These are phyloP conservation scores for Stygiomarasmius scandens DNA, from an alignment of 1,284 basidiomycete genomes.

Conservation along the genomic window DNA sequence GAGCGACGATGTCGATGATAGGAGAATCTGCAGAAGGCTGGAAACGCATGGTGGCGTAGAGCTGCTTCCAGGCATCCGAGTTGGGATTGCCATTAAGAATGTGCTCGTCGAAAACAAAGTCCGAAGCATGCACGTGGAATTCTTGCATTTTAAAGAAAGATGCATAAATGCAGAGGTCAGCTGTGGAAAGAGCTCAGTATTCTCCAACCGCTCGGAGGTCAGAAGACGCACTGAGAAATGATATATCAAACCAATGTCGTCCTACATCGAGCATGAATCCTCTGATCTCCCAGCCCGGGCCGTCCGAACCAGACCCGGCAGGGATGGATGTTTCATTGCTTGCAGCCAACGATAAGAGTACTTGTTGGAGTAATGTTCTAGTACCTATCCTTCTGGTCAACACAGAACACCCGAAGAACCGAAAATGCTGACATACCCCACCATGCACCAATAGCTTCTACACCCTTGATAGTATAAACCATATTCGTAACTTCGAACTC, in stretches of 20 bases:
- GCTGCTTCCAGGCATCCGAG: slow-evolving; percentile 29
- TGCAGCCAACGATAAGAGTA: slow-evolving; percentile 23
- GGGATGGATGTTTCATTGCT: slow-evolving; percentile 22
- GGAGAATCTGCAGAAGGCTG: slow-evolving; percentile 29
- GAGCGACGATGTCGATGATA: slow-evolving; percentile 27
- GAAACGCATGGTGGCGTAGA: slow-evolving; percentile 42
- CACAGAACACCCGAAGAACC: background rate
- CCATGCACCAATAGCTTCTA: slow-evolving; percentile 35
- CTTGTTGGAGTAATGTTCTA: slow-evolving; percentile 39
- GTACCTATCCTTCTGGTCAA: slow-evolving; percentile 12
- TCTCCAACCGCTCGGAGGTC: too few relatives aligned
- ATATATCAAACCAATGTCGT: slow-evolving; percentile 36
- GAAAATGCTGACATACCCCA: slow-evolving; percentile 31
- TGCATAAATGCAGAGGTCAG: slow-evolving; percentile 39
- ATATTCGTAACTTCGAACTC: slow-evolving; percentile 30
- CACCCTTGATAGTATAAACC: slow-evolving; percentile 31
- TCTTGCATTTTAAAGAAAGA: slow-evolving; percentile 42
- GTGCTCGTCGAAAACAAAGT: slow-evolving; percentile 36
- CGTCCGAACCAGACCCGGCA: slow-evolving; percentile 33
- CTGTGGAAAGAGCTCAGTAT: too few relatives aligned
- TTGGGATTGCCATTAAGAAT: slow-evolving; percentile 22
- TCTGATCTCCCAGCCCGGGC: slow-evolving; percentile 39
- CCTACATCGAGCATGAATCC: slow-evolving; percentile 43
- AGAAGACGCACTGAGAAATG: slow-evolving; percentile 30
- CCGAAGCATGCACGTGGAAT: slow-evolving; percentile 39